These are phyloP conservation scores for Ceratobasidium sp. DNA, from an alignment of 1,284 basidiomycete genomes.

Conservation along the genomic window DNA sequence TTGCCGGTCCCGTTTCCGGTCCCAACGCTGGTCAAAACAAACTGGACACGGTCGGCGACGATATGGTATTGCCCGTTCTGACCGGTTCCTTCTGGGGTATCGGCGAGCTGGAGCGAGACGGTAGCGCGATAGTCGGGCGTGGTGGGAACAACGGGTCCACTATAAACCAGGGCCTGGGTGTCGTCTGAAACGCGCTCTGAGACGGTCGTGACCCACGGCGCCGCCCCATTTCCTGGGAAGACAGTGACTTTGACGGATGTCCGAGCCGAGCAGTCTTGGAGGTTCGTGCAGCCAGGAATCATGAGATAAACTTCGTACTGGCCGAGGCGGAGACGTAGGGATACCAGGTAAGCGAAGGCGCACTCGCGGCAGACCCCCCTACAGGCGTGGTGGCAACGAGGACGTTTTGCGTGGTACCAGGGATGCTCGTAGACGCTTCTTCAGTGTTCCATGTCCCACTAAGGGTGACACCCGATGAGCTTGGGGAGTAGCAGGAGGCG, in stretches of 20 bases:
- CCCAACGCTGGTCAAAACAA: slow-evolving; percentile 67
- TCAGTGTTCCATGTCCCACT: slow-evolving; percentile 75
- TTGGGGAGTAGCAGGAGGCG: slow-evolving; percentile 76
- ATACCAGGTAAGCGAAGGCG: slow-evolving; percentile 85
- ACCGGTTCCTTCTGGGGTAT: slow-evolving; percentile 64
- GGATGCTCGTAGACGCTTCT: slow-evolving; percentile 69
- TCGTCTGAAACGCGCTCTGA: slow-evolving; percentile 79
- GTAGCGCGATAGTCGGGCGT: slow-evolving; percentile 75
- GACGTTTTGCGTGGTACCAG: slow-evolving; percentile 80
- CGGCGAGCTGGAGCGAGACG: slow-evolving; percentile 71
- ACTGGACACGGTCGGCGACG: slow-evolving; percentile 80
- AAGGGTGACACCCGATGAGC: slow-evolving; percentile 64
- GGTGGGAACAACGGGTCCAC: slow-evolving; percentile 78
- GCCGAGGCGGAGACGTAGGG: slow-evolving; percentile 90
- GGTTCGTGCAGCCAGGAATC: slow-evolving; percentile 83
- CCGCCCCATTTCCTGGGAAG: slow-evolving; percentile 72
- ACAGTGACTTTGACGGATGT: slow-evolving; percentile 86
- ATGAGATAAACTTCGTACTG: slow-evolving; percentile 84
- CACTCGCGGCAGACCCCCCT: slow-evolving; percentile 63
- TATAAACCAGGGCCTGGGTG: slow-evolving; percentile 70
- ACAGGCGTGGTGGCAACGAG: slow-evolving; percentile 73
- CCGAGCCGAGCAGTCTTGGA: slow-evolving; percentile 80
- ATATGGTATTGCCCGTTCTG: slow-evolving; percentile 73
- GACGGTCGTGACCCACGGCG: slow-evolving; percentile 70
- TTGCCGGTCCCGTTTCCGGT: slow-evolving; percentile 47